A percentile compares a stretch with the other conserved stretches of the same genome.
These are phyloP conservation scores for Solanum ossicruentum DNA, from an alignment of 257 asterid genomes.

Conservation along the genomic window DNA sequence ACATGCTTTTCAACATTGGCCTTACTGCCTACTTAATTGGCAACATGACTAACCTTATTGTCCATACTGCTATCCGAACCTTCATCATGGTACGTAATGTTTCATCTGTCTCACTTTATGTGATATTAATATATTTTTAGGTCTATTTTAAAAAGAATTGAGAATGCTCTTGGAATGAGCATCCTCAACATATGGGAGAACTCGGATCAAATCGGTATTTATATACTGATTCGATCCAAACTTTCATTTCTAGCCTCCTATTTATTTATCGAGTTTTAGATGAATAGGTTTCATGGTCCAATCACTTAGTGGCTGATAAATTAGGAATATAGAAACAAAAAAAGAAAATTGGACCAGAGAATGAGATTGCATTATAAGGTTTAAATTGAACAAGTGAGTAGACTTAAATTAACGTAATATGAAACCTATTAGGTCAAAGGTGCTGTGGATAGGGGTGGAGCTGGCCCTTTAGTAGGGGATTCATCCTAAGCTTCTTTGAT, in stretches of 20 bases:
- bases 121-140: not conserved
- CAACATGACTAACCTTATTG: constrained; percentile 91
- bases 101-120: not conserved
- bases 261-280: not conserved
- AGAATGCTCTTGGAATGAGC: not conserved
- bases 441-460: no score
- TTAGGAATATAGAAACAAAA: not conserved
- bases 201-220: not conserved
- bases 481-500: no score
- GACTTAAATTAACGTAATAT: not conserved
- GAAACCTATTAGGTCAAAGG: not conserved
- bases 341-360: not conserved
- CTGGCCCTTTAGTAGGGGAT: no score
- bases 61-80: constrained; percentile 73
- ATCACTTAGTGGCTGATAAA: not conserved
- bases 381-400: not conserved
- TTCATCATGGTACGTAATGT: constrained; percentile 45
- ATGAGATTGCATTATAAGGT: not conserved
- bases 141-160: no score
- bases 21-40: constrained; percentile 89
- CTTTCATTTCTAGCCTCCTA: not conserved
- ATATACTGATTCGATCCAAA: not conserved
- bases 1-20: constrained; percentile 94
- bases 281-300: not conserved
- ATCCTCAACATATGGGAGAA: not conserved